Base-by-base conservation (phyloP, 2,329 filamentous ascomycete species). In the Sordariomycetes sp. region DNA sequence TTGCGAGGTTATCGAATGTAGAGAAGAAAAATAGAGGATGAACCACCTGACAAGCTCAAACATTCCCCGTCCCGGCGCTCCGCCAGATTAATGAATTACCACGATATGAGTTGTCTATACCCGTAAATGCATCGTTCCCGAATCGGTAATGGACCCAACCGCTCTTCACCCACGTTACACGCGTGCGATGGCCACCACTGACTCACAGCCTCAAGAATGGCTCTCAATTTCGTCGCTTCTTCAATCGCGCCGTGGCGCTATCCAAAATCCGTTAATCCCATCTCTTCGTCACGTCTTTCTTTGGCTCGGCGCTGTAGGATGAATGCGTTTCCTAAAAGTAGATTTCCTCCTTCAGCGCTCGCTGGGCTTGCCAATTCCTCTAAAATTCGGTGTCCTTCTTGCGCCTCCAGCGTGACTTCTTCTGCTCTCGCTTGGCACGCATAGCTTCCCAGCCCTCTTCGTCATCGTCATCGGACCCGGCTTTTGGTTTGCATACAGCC, bases 371-470 rank as follows among this genome's bases (percentile, higher is more conserved):
- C n/a, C 30, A 23, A 15, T 32, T 12, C 21, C 14, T 27, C 18
- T 19, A 6, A 11, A 30, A 29, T 20, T 32, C n/a, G 11, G 14
- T 21, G 28, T 53, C 60, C 57, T 79, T 80, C 59, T 79, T 82
- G 28, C 62, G 64, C 52, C 66, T 71, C 79, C 79, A 82, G 23
- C 72, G 43, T n/a, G 72, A 73, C 48, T 70, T 72, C 61, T 80
- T 82, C 63, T 79, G 73, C 37, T 81, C 75, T 38, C 75, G 65
- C 60, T 81, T 81, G 36, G 74, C 74, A 49, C 75, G 76, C 75
- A 83, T 80, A 20, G 76, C 74, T 41, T 73, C 76, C 79, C 79
- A 83, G 12, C 75, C 79, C 46, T 79, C 65, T 34, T 82, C 78
- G 14, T 82, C 76, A 31, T 82, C 78, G 21, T 80, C 74, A 29